A percentile compares a stretch with the other conserved stretches of the same genome.
Conservation (phyloP, 2,329 filamentous ascomycete genomes). For the Colletotrichum sp. region DNA sequence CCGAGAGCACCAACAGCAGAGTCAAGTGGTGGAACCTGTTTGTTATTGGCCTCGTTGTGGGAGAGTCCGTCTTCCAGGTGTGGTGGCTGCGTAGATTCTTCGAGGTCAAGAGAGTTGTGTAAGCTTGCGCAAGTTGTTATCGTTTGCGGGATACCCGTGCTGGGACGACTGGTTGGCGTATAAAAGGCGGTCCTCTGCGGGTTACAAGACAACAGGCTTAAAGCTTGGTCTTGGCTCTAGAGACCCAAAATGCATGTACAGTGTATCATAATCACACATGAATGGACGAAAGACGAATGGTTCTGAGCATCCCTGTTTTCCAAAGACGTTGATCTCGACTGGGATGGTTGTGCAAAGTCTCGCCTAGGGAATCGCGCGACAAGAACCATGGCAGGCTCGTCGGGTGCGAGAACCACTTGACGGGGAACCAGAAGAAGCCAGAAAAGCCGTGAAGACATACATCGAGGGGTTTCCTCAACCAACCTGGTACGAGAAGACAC, state of each 20-base stretch:
- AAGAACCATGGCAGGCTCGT: neutral
- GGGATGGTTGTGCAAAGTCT: neutral
- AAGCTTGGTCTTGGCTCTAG: neutral
- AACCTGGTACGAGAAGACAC: neutral
- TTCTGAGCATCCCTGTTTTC: neutral
- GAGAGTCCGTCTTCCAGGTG: conserved; percentile 96
- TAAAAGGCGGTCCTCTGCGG: neutral
- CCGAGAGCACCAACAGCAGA: conserved; percentile 94
- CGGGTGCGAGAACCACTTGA: neutral
- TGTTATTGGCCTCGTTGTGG: conserved; percentile 86
- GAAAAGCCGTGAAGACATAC: neutral
- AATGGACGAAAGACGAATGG: neutral
- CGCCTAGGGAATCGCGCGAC: neutral
- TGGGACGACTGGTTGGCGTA: conserved; percentile 3
- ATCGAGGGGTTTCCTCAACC: neutral
- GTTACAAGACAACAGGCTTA: neutral
- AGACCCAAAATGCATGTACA: neutral
- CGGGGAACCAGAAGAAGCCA: neutral
- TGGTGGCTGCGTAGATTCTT: conserved; percentile 99
- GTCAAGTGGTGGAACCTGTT: conserved; percentile 99
- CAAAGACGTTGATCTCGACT: neutral
- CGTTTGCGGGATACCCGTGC: conserved; percentile 8
- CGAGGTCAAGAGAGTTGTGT: conserved; percentile 78
- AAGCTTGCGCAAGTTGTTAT: conserved; percentile 26
- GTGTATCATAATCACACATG: conserved; percentile 15